A percentile compares a stretch with the other conserved stretches of the same genome.
Evolutionary conservation across 2,329 filamentous ascomycete genomes (phyloP).

Genomic region (Phialocephala sp.): DNA sequence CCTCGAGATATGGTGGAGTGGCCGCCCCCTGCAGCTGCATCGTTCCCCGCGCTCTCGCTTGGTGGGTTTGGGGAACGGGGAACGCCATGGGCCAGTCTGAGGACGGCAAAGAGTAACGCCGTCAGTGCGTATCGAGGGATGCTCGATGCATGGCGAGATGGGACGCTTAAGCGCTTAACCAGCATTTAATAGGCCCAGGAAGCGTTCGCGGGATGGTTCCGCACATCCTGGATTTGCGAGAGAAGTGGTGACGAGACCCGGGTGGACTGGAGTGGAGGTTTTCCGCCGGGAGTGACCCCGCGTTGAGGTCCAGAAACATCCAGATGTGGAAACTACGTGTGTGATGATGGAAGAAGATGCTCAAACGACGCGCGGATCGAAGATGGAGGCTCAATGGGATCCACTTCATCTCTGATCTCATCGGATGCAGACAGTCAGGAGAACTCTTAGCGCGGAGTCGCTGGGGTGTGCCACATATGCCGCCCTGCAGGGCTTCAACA

Average conservation of each 20-base stretch:
- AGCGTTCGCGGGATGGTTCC: too few species aligned
- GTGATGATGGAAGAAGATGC: background rate
- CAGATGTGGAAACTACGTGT: background rate
- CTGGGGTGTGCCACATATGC: too few species aligned
- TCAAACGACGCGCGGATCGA: background rate
- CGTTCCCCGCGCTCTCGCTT: constrained; percentile 4
- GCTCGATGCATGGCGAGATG: too few species aligned
- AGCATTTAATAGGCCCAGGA: background rate
- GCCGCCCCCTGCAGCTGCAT: constrained; percentile 1
- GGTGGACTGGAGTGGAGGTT: background rate
- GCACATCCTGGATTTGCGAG: too few species aligned
- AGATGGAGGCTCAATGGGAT: background rate
- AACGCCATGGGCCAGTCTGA: background rate
- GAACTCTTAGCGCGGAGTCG: background rate
- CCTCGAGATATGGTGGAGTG: background rate
- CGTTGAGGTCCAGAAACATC: background rate
- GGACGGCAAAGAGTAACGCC: background rate
- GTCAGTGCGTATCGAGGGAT: background rate
- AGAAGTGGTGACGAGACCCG: background rate
- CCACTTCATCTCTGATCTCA: background rate
- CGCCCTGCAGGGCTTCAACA: background rate
- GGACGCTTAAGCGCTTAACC: background rate
- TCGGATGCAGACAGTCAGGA: background rate
- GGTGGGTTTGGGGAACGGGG: background rate
- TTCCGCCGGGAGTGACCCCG: background rate